Conservation (phyloP, 148 eudicot species). For the Vaccinium corymbosum region DNA sequence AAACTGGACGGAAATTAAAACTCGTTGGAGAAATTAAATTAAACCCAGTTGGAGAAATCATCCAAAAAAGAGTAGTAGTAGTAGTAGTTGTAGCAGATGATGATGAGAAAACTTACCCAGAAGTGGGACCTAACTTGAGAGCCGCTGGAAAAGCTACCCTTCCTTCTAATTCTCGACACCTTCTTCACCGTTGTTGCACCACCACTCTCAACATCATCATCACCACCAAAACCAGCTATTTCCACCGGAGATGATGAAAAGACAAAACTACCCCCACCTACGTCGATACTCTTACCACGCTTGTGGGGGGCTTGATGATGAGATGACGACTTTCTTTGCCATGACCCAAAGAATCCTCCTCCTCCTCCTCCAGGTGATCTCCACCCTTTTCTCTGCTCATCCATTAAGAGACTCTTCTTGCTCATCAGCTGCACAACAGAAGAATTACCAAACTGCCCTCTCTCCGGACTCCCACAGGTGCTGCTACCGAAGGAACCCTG, state of each 20-base stretch:
- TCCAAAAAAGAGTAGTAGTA: not conserved
- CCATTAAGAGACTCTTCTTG: not conserved
- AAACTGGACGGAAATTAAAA: too few species aligned
- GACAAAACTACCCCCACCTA: slow-evolving; percentile 40
- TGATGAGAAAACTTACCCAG: slow-evolving; percentile 50
- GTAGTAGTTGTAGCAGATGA: not conserved
- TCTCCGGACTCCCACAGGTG: slow-evolving; percentile 42
- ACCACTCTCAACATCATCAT: slow-evolving; percentile 7
- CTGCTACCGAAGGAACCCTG: slow-evolving; percentile 40
- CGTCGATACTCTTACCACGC: slow-evolving; percentile 19
- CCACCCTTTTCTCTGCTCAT: slow-evolving; percentile 14
- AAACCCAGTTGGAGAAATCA: not conserved
- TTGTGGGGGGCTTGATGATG: not conserved
- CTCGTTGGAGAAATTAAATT: not conserved
- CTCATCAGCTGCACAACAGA: slow-evolving; percentile 13
- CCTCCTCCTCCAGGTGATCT: not conserved
- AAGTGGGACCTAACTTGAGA: slow-evolving; percentile 48
- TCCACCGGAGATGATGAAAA: slow-evolving; percentile 25
- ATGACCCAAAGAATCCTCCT: slow-evolving; percentile 33
- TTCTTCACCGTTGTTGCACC: not conserved
- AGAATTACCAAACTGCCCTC: slow-evolving; percentile 25
- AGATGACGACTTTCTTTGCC: slow-evolving; percentile 23
- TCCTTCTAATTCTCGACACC: slow-evolving; percentile 26
- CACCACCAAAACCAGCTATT: slow-evolving; percentile 17
- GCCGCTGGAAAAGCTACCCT: slow-evolving; percentile 33